These are phyloP conservation scores for Moelleriella libera DNA, from an alignment of 2,329 filamentous ascomycete genomes.

Conservation along the genomic window DNA sequence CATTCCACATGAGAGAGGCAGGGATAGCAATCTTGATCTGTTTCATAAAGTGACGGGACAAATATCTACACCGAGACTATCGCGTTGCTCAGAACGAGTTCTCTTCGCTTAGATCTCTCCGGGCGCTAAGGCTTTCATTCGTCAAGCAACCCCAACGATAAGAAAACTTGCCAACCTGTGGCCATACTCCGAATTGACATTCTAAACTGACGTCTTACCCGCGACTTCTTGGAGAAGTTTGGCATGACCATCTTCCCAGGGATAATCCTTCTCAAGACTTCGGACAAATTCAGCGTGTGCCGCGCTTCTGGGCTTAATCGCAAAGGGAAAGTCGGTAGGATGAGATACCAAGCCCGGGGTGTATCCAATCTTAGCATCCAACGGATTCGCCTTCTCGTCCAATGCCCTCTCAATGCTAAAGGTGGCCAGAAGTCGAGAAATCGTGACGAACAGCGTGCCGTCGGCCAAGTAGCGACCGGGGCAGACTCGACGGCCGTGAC, in stretches of 20 bases:
- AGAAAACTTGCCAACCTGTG: neutral
- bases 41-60: too few species aligned
- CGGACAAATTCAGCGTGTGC: neutral
- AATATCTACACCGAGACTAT: too few species aligned
- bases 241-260: neutral
- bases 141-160: too few species aligned
- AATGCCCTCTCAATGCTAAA: constrained; percentile 21
- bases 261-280: neutral
- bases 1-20: constrained; percentile 5
- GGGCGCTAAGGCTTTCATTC: too few species aligned
- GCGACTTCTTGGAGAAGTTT: neutral
- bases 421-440: constrained; percentile 27
- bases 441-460: constrained; percentile 14
- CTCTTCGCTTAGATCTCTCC: too few species aligned
- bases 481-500: constrained; percentile 21
- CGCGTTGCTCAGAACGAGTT: too few species aligned
- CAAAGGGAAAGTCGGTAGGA: constrained; percentile 2
- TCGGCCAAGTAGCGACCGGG: constrained; percentile 18
- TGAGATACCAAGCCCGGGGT: constrained; percentile 1
- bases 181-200: neutral
- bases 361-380: constrained; percentile 10
- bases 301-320: constrained; percentile 3
- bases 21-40: too few species aligned
- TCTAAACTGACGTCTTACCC: too few species aligned
- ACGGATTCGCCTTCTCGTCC: constrained; percentile 18